Percentiles rank a stretch among this genome's conserved stretches.
These are phyloP conservation scores for Tolypocladium guangdongense DNA, from an alignment of 2,329 filamentous ascomycete species.

Conservation along the genomic window DNA sequence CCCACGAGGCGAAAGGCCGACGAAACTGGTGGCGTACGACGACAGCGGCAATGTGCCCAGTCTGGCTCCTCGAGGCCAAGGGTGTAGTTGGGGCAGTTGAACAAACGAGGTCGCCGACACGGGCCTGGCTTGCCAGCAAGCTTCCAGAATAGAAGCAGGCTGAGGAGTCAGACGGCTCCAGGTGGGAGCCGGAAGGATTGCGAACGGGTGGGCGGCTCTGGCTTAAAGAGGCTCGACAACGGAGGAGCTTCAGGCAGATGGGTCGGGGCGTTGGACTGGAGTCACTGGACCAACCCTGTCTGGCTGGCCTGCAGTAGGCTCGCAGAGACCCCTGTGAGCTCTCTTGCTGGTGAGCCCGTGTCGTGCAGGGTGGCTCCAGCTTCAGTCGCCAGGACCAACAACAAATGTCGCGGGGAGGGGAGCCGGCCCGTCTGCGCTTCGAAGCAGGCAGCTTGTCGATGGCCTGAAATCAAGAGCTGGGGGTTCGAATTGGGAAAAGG, in stretches of 20 bases:
- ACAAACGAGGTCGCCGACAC: slow-evolving; percentile 9
- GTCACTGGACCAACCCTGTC: slow-evolving; percentile 1
- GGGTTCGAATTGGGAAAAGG: not conserved
- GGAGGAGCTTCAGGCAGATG: slow-evolving; percentile 11
- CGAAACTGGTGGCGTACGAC: not conserved
- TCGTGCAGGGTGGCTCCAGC: not conserved
- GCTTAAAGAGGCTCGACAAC: slow-evolving; percentile 19
- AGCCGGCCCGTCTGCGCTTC: not conserved
- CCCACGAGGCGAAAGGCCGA: not conserved
- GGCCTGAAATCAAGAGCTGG: not conserved
- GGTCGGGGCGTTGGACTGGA: slow-evolving; percentile 1
- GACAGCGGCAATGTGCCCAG: not conserved
- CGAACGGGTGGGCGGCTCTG: slow-evolving; percentile 17
- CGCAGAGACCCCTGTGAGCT: slow-evolving; percentile 1
- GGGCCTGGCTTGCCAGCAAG: slow-evolving; percentile 11
- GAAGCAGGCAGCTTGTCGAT: not conserved
- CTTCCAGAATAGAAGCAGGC: slow-evolving; percentile 12
- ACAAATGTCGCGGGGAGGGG: not conserved
- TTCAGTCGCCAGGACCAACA: not conserved
- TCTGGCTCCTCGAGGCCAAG: not conserved
- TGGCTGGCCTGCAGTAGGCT: slow-evolving; percentile 4
- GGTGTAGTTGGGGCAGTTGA: slow-evolving; percentile 4
- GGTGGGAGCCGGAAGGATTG: slow-evolving; percentile 6
- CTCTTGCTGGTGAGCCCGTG: not conserved
- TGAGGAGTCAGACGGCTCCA: slow-evolving; percentile 7